Base-by-base conservation (phyloP, 1,284 basidiomycete species). In the Rhodotorula sp. region DNA sequence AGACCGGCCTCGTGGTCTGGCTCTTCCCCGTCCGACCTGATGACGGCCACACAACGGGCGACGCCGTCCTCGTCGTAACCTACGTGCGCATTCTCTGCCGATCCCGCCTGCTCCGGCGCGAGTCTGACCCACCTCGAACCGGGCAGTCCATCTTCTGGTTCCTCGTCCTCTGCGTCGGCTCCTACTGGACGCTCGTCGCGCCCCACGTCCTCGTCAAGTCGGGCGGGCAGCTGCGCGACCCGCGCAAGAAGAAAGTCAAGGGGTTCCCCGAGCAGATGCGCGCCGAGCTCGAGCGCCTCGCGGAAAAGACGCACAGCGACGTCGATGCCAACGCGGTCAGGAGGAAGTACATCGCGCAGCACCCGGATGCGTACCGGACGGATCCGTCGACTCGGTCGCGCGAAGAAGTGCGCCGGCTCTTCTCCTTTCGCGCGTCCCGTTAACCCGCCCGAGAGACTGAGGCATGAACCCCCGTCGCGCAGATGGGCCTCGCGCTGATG, bases 111-210 rank as follows among this genome's bases (percentile, higher is more conserved):
- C 13, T 4, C 4, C 25, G 19, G 17, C 7, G 16, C 8, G 27
- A 45, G 45, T 19, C 46, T 42, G 34, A 25, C 55, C n/a, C 16
- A n/a, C 42, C 4, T 12, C 25, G 48, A n/a, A 27, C 7, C 59
- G 1, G 16, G 16, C 58, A 71, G 70, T 59, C 70, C 27, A 4
- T 59, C 34, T 60, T 70, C 21, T 74, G 67, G 73, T 67, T 67
- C 48, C 19, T 74, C 59, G 55, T 70, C 52, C 61, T 74, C 16
- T 41, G 41, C 34, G 46, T 61, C 27, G 73, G 73, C 2, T 72
- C 73, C 5, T 74, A 72, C 56, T 74, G 73, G 73, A 65, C 70
- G 14, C 53, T 72, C 16, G 66, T 68, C 54, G 73, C 73, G 8
- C 73, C 73, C 12, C 46, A 61, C 16, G 61, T 72, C 4, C 63